Conservation (phyloP, 2,329 filamentous ascomycete genomes). For the Fusarium setosum region DNA sequence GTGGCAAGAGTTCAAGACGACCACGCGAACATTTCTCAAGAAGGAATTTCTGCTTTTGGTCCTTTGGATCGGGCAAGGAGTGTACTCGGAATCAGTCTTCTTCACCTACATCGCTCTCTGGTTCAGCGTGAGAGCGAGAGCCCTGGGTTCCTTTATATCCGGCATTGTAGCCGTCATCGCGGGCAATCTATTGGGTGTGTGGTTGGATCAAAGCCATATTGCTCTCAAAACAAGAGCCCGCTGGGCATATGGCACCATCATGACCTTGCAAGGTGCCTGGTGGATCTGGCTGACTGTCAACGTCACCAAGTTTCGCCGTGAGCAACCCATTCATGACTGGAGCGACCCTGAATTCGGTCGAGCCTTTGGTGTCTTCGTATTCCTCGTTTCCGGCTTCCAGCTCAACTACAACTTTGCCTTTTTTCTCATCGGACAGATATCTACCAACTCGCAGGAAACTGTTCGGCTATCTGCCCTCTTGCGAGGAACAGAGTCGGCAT, state of each 20-base stretch:
- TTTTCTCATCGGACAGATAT: slow-evolving; percentile 74
- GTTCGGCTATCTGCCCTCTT: slow-evolving; percentile 72
- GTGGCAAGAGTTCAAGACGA: slow-evolving; percentile 67
- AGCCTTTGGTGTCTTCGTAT: slow-evolving; percentile 72
- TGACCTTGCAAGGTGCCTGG: slow-evolving; percentile 70
- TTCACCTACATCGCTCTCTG: slow-evolving; percentile 56
- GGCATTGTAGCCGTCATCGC: slow-evolving; percentile 71
- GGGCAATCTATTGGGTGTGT: slow-evolving; percentile 72
- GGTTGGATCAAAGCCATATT: slow-evolving; percentile 65
- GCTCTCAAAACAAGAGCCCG: slow-evolving; percentile 64
- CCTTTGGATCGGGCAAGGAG: slow-evolving; percentile 73
- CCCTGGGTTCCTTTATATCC: slow-evolving; percentile 71
- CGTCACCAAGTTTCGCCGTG: slow-evolving; percentile 67
- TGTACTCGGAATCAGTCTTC: slow-evolving; percentile 74
- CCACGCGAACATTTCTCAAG: slow-evolving; percentile 66
- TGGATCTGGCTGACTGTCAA: slow-evolving; percentile 76
- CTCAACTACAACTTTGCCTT: slow-evolving; percentile 79
- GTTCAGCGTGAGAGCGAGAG: slow-evolving; percentile 74
- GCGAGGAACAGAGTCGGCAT: slow-evolving; percentile 74
- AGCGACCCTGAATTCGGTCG: slow-evolving; percentile 68
- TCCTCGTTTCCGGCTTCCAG: slow-evolving; percentile 74
- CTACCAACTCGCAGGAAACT: slow-evolving; percentile 68
- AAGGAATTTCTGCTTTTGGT: slow-evolving; percentile 71
- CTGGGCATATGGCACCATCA: slow-evolving; percentile 61
- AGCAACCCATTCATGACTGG: slow-evolving; percentile 73